Evolutionary conservation across 2,329 filamentous ascomycete species (phyloP), one percentile per base, ranked within the genome.

Genomic region (Ophiocordyceps camponoti-rufipedis): DNA sequence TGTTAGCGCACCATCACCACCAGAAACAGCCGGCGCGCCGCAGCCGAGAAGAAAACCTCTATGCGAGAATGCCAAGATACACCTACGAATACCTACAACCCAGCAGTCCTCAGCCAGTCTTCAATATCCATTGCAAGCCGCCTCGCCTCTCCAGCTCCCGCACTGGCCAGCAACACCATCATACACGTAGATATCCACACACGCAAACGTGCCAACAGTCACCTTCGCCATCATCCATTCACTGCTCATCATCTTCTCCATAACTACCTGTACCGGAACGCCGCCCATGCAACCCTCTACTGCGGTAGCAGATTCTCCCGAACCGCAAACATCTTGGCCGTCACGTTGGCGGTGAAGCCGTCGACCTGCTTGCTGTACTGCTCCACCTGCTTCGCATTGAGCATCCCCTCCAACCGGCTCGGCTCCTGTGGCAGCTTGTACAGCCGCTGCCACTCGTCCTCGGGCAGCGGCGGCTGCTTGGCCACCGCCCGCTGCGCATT

Each of bases 351-450:
- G 43, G 89, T 89, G 65, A 96, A 96, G 38, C 86, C 86, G 65
- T 98, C 91, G 48, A 96, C 84, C 70, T 96, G 91, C 69, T 87
- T 82, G 59, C 88, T 85, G 69, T 96, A 98, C 69, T 96, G 89
- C 69, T 96, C 88, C 46, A 95, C 87, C 70, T 98, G 91, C 66
- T 87, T 78, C 51, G 85, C 88, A 63, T 95, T 94, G 60, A 98
- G 72, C 75, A 98, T 85, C 53, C 83, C 85, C 70, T 96, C 89
- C 54, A 96, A 70, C 53, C 89, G 74, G 67, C 83, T 94, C 47
- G 91, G 89, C 70, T 96, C 89, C 61, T 86, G 81, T 28, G 91
- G 91, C 54, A 98, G 76, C 78, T 98, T 98, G 77, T 96, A 98
- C 56, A 96, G 74, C 61, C 85, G 82, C 69, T 94, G 85, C 88